Conservation (phyloP, 768 basidiomycete genomes). For the Agaricus blazei region DNA sequence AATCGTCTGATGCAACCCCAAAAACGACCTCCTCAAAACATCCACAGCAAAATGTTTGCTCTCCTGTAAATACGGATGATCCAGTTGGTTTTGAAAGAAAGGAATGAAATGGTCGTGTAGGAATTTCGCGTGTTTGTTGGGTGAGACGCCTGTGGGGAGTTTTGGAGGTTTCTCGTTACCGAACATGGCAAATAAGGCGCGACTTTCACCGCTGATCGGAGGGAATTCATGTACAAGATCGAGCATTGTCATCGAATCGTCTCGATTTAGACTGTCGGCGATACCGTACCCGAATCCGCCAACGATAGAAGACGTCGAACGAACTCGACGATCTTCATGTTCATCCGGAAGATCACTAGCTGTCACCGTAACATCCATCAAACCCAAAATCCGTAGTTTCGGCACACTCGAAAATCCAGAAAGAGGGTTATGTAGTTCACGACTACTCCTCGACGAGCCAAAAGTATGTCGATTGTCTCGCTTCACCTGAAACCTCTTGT, state of each 20-base stretch:
- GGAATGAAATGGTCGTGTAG: slow-evolving; percentile 76
- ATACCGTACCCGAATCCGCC: slow-evolving; percentile 95
- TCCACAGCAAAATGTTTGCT: slow-evolving; percentile 53
- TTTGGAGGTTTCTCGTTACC: slow-evolving; percentile 59
- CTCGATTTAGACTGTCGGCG: slow-evolving; percentile 81
- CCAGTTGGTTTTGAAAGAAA: slow-evolving; percentile 57
- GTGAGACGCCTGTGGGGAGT: slow-evolving; percentile 40
- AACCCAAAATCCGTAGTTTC: slow-evolving; percentile 84
- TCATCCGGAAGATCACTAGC: slow-evolving; percentile 74
- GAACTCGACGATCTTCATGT: slow-evolving; percentile 83
- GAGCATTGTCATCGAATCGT: slow-evolving; percentile 80
- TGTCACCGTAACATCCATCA: slow-evolving; percentile 93
- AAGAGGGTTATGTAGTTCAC: slow-evolving; percentile 35
- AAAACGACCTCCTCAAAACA: slow-evolving; percentile 83
- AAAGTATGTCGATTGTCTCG: slow-evolving; percentile 4
- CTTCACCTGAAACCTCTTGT: slow-evolving; percentile 95
- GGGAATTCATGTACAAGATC: slow-evolving; percentile 91
- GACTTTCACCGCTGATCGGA: slow-evolving; percentile 29
- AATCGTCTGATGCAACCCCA: slow-evolving; percentile 78
- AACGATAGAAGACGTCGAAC: slow-evolving; percentile 85
- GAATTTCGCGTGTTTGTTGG: slow-evolving; percentile 74
- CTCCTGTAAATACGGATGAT: slow-evolving; percentile 27
- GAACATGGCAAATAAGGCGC: slow-evolving; percentile 96
- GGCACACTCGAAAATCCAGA: slow-evolving; percentile 87
- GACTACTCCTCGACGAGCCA: slow-evolving; percentile 43